phyloP scores from a whole-genome alignment of 2,329 filamentous ascomycete genomes.

The Tetracladium maxilliforme region DNA sequence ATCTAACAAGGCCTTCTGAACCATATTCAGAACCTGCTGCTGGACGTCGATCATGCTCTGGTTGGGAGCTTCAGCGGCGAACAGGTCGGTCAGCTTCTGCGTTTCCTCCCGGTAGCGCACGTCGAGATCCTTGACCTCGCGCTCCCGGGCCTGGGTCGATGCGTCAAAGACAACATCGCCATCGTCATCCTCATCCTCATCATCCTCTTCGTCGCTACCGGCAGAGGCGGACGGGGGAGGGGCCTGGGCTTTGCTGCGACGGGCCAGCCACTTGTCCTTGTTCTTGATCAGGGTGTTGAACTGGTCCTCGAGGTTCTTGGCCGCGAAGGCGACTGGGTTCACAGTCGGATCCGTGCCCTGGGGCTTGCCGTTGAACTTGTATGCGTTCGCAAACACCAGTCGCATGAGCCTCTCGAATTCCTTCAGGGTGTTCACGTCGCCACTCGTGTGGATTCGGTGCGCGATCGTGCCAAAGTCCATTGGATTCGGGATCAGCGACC shows the following conservation, averaged over 20 bases:
- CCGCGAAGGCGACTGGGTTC: conserved; percentile 59
- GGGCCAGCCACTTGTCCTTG: conserved; percentile 69
- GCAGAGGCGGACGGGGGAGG: conserved; percentile 49
- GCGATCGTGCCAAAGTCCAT: conserved; percentile 87
- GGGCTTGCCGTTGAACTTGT: conserved; percentile 58
- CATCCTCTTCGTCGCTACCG: conserved; percentile 61
- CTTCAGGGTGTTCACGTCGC: conserved; percentile 68
- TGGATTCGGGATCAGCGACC: conserved; percentile 86
- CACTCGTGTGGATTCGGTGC: conserved; percentile 59
- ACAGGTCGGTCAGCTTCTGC: conserved; percentile 37
- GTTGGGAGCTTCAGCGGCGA: conserved; percentile 33
- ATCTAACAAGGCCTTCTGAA: conserved; percentile 43
- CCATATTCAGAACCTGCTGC: conserved; percentile 43
- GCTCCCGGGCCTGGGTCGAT: conserved; percentile 34
- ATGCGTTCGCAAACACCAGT: conserved; percentile 80
- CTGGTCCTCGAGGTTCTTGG: conserved; percentile 56
- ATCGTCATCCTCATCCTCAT: conserved; percentile 46
- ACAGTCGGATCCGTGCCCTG: too few species aligned
- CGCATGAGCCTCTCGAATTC: conserved; percentile 77
- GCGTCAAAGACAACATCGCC: conserved; percentile 28
- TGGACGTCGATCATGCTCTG: conserved; percentile 38
- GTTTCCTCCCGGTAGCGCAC: conserved; percentile 40
- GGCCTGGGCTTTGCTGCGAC: conserved; percentile 49
- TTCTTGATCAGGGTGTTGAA: conserved; percentile 65
- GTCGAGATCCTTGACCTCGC: conserved; percentile 28